Evolutionary conservation across 2,329 filamentous ascomycete genomes (phyloP).

Genomic region (Lasiodiplodia theobromae): DNA sequence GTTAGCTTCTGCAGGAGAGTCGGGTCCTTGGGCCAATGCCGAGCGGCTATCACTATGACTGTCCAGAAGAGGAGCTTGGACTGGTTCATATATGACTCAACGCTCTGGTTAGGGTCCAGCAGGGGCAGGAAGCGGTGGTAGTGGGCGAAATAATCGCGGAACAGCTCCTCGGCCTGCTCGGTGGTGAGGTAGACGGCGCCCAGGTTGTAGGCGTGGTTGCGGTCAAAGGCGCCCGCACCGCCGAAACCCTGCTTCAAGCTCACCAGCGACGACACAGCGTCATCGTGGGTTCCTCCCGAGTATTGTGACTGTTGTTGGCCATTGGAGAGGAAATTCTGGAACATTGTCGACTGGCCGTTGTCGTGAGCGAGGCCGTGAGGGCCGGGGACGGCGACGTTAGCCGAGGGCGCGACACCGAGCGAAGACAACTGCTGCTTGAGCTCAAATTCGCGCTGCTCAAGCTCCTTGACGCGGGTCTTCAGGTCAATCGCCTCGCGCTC

Average conservation of each 20-base stretch:
- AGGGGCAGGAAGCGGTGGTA: conserved; percentile 83
- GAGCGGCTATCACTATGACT: conserved; percentile 76
- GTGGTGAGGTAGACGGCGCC: conserved; percentile 34
- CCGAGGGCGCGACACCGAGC: conserved; percentile 23
- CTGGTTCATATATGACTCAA: conserved; percentile 76
- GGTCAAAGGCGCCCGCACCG: conserved; percentile 19
- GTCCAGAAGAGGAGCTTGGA: conserved; percentile 87
- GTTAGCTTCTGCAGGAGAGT: conserved; percentile 72
- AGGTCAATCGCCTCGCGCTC: conserved; percentile 76
- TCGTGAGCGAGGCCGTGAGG: conserved; percentile 64
- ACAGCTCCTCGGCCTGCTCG: conserved; percentile 61
- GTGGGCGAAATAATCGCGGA: conserved; percentile 75
- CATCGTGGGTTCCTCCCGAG: conserved; percentile 34
- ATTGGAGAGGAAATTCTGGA: conserved; percentile 23
- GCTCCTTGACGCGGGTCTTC: conserved; percentile 45
- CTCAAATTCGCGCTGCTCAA: conserved; percentile 67
- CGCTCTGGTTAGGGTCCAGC: conserved; percentile 69
- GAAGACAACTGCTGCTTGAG: conserved; percentile 61
- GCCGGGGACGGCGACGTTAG: conserved; percentile 44
- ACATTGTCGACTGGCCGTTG: conserved; percentile 28
- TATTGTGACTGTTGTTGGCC: conserved; percentile 33
- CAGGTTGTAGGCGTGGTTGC: conserved; percentile 28
- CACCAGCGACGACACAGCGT: conserved; percentile 29
- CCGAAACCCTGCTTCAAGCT: conserved; percentile 30
- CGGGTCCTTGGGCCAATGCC: conserved; percentile 70